Percentiles rank a stretch among this genome's conserved stretches.
Evolutionary conservation across 2,329 filamentous ascomycete genomes (phyloP).

Genomic region (Neonectria coccinea): DNA sequence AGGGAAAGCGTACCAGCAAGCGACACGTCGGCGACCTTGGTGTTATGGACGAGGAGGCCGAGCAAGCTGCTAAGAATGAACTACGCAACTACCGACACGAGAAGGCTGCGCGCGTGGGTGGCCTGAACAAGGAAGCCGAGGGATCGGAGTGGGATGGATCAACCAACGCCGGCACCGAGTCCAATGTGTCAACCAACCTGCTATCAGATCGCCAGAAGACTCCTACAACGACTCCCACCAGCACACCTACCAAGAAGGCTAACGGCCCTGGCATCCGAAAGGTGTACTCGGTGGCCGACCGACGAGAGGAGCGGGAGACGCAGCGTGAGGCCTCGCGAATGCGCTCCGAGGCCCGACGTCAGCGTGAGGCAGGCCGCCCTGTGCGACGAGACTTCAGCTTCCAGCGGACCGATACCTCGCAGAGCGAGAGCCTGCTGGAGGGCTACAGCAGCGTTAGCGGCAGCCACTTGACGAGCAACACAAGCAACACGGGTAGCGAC

Average conservation of each 20-base stretch:
- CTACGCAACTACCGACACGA: constrained; percentile 88
- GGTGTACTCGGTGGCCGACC: constrained; percentile 71
- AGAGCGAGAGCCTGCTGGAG: constrained; percentile 49
- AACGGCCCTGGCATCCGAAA: constrained; percentile 65
- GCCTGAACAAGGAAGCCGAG: constrained; percentile 85
- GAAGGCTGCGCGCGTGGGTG: constrained; percentile 86
- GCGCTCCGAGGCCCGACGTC: constrained; percentile 65
- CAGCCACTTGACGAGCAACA: constrained; percentile 50
- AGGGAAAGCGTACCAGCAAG: constrained; percentile 58
- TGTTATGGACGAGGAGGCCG: constrained; percentile 72
- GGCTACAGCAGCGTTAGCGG: constrained; percentile 52
- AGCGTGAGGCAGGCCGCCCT: constrained; percentile 65
- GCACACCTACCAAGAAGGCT: constrained; percentile 48
- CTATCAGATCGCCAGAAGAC: constrained; percentile 68
- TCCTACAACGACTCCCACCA: constrained; percentile 65
- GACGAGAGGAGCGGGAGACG: constrained; percentile 62
- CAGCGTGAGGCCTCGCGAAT: constrained; percentile 68
- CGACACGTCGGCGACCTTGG: constrained; percentile 69
- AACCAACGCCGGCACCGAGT: constrained; percentile 72
- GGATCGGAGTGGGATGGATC: constrained; percentile 83
- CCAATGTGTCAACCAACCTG: constrained; percentile 72
- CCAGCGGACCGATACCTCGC: constrained; percentile 53
- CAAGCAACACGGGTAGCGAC: constrained; percentile 57
- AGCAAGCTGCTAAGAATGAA: constrained; percentile 73
- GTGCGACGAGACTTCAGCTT: constrained; percentile 65